Evolutionary conservation across 805 yeast species (phyloP), one percentile per base, ranked within the genome.

Genomic region (Wickerhamiella parazyma): DNA sequence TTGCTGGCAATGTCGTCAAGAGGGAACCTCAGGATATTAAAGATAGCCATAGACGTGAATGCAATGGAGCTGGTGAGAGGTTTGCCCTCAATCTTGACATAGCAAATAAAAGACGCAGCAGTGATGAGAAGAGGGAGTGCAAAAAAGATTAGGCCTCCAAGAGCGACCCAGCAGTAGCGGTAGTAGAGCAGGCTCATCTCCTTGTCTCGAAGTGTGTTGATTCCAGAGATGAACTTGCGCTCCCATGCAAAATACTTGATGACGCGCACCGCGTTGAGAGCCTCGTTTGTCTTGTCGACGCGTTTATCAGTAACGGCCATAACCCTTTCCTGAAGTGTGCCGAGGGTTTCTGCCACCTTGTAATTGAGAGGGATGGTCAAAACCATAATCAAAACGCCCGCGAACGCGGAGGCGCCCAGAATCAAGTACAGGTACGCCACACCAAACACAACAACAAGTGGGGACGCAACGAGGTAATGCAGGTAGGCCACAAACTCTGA

Each of bases 221-320:
- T 81, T 34, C 72, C 76, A 41, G 78, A 74, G 52, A 74, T 77
- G 58, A 89, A 89, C 54, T 80, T 78, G 36, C 75, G 72, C 61
- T 89, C 98, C 98, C 98, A 89, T 1, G 95, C 95, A 60, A 89
- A 87, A 57, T 82, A 87, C 63, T 89, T 89, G 67, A 89, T 81
- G 54, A 89, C 85, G 59, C 97, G 73, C 50, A 89, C 89, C 50
- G 89, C 79, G 63, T 81, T 94, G 55, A 89, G 76, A 5, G 94
- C 75, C 64, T 91, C 98, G 60, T 87, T 91, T 55, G 91, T 72
- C 61, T 82, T 85, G 58, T 86, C 94, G 46, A 89, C 83, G 63
- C 98, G 78, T 61, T 76, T 75, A 61, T 91, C 98, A n/a, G 97
- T 87, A 21, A 81, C 69, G 11, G 71, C 73, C 65, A 91, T 71